Conservation (phyloP, 805 yeast species). For the Danielia oregonensis region DNA sequence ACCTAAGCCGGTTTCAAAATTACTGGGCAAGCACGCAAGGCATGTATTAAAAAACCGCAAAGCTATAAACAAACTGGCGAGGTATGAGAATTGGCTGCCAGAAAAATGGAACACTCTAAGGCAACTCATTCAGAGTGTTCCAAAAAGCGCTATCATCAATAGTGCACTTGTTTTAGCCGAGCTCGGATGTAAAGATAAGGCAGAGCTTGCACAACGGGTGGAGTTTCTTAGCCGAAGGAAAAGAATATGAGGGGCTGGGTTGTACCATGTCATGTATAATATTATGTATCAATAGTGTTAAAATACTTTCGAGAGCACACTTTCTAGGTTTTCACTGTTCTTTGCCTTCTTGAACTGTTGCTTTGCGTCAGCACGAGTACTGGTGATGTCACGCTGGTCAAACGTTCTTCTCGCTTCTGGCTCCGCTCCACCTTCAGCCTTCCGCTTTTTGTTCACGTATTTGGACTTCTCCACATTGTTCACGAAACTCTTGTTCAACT, state of each 20-base stretch:
- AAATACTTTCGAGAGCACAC: conserved; percentile 54
- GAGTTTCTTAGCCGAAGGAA: conserved; percentile 6
- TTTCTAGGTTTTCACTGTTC: conserved; percentile 37
- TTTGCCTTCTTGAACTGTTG: conserved; percentile 40
- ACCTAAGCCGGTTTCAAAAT: too few relatives aligned
- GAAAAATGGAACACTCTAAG: conserved; percentile 32
- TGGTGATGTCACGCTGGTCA: conserved; percentile 64
- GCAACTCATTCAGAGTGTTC: conserved; percentile 23
- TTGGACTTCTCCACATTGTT: conserved; percentile 83
- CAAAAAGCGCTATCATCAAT: conserved; percentile 23
- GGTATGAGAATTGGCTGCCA: conserved; percentile 22
- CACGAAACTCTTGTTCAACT: conserved; percentile 79
- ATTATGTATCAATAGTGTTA: conserved; percentile 16
- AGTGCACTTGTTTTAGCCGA: conserved; percentile 24
- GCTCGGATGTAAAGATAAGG: conserved; percentile 23
- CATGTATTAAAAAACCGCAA: conserved; percentile 10
- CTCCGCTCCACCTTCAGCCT: conserved; percentile 18
- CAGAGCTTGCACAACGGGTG: conserved; percentile 31
- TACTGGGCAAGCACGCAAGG: conserved; percentile 20
- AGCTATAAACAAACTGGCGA: not conserved
- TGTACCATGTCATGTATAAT: not conserved
- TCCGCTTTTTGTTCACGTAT: conserved; percentile 57
- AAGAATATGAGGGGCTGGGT: too few relatives aligned
- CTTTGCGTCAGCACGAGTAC: conserved; percentile 63
- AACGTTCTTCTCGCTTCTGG: conserved; percentile 43